Conservation (phyloP, 2,329 filamentous ascomycete genomes). For the Boeremia exigua region DNA sequence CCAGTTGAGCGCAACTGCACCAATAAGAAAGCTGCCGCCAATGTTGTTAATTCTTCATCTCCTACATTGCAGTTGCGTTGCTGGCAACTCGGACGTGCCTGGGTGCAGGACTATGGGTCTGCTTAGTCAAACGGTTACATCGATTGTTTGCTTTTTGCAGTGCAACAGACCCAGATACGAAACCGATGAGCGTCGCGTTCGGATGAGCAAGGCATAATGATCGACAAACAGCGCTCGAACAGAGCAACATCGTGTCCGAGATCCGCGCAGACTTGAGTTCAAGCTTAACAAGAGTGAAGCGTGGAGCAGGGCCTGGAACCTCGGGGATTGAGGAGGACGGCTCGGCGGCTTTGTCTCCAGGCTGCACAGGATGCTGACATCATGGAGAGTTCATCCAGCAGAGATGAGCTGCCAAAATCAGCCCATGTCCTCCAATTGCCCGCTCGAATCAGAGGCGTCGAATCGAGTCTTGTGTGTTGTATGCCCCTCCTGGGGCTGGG, state of each 20-base stretch:
- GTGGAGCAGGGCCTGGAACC: constrained; percentile 26
- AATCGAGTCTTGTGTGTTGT: constrained; percentile 6
- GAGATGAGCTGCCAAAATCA: constrained; percentile 43
- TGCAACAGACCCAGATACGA: neutral
- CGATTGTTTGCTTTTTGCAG: constrained; percentile 1
- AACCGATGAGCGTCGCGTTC: neutral
- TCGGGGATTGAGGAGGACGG: neutral
- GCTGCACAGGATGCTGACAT: constrained; percentile 37
- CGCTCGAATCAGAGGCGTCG: constrained; percentile 39
- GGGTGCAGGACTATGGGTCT: too few relatives aligned
- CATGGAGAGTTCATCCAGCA: constrained; percentile 28
- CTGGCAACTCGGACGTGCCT: too few relatives aligned
- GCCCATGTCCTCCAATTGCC: constrained; percentile 44
- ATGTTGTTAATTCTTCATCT: too few relatives aligned
- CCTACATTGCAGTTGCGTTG: too few relatives aligned
- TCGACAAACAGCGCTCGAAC: neutral
- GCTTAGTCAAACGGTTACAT: neutral
- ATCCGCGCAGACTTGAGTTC: constrained; percentile 8
- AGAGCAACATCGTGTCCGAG: constrained; percentile 1
- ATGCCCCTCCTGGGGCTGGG: constrained; percentile 34
- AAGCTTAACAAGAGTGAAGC: constrained; percentile 17
- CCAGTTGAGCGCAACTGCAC: too few relatives aligned
- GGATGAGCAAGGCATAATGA: neutral
- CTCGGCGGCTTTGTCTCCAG: constrained; percentile 5
- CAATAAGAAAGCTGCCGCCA: too few relatives aligned